Base-by-base conservation (phyloP, 208 protist species). In the Angomonas ambiguus region DNA sequence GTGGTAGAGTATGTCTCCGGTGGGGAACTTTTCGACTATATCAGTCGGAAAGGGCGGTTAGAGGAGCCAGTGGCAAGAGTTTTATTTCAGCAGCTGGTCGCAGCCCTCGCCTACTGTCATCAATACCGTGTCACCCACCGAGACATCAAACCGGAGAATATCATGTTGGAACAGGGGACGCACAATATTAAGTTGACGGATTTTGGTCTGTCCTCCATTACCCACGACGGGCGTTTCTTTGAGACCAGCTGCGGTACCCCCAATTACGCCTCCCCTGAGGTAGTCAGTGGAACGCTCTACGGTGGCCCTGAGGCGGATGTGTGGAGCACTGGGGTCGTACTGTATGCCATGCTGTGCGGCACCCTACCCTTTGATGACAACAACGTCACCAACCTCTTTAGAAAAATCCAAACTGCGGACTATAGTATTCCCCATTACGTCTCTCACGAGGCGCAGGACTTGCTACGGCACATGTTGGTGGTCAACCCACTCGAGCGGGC, bases 11-110 rank as follows among this genome's bases (percentile, higher is more conserved):
- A 98, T 72, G 95, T 99, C 0, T 91, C 96, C 0, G 97, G 97
- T 27, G 98, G 97, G 0, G 98, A 99, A 67, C 76, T 99, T 5
- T 99, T 99, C 76, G 97, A 99, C 51, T 99, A 98, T 77, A 99
- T 99, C 67, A 95, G 97, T 16, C 83, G 85, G 10, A 88, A 97
- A 57, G 96, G 97, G 16, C 88, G 90, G 33, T 65, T 98, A 10
- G 81, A 87, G 0, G 97, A 99, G 66, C 71, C 83, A 2, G 87
- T 93, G 34, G 91, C 92, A 32, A 76, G 97, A 6, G 35, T 67
- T 16, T 92, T 98, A 38, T 99, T 99, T 74, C 97, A 99, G 77
- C 98, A 99, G 73, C 96, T 99, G 49, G 88, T 98, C 8, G 97
- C 92, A 0, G 98, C 93, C n/a, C 88, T 99, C 0, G 93, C 97